Evolutionary conservation across 805 yeast species (phyloP).

Genomic region (Saccharomyces eubayanus): DNA sequence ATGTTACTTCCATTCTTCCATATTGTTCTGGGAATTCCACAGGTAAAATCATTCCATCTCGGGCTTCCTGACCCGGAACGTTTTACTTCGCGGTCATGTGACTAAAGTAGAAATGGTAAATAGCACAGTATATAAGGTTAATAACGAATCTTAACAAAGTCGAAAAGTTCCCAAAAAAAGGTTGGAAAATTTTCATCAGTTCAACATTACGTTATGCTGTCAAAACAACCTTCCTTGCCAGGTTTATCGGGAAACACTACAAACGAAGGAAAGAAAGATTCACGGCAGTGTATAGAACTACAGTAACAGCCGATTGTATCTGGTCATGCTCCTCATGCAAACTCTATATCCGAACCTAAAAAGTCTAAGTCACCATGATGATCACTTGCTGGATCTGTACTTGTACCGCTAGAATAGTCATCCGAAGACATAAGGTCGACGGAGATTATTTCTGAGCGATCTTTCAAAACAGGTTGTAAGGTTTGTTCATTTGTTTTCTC

Average conservation of each 20-base stretch:
- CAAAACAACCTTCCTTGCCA: background rate
- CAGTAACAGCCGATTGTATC: background rate
- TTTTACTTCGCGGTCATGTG: background rate
- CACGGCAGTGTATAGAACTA: background rate
- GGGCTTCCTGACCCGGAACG: background rate
- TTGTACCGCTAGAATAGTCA: background rate
- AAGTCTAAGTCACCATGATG: slow-evolving; percentile 3
- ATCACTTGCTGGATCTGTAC: background rate
- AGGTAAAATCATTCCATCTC: background rate
- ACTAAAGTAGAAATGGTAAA: background rate
- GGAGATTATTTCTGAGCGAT: background rate
- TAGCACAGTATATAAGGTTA: background rate
- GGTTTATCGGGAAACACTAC: background rate
- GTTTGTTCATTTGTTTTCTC: background rate
- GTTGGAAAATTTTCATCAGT: background rate
- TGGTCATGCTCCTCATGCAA: slow-evolving; percentile 2
- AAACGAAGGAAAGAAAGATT: background rate
- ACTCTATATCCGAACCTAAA: slow-evolving; percentile 23
- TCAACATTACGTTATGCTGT: background rate
- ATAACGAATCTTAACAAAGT: background rate
- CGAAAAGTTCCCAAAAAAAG: background rate
- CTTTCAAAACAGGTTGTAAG: background rate
- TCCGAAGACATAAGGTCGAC: background rate
- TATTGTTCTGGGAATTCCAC: background rate
- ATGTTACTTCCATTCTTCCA: background rate